phyloP scores from a whole-genome alignment of 1,284 basidiomycete genomes.

The Irpex sp. region DNA sequence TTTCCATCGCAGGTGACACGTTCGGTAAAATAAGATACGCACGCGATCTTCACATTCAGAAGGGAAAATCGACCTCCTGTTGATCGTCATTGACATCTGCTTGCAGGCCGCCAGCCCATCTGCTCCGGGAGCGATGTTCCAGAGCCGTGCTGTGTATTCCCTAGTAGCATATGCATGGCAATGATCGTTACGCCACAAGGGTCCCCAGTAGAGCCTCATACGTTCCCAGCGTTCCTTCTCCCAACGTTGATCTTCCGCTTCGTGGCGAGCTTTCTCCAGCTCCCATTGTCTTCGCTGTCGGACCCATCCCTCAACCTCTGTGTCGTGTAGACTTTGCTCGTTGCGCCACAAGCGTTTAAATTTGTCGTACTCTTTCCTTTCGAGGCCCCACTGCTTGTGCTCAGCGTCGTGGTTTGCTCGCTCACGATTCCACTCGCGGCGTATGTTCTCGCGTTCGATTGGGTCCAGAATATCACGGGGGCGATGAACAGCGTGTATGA shows the following conservation, averaged over 20 bases:
- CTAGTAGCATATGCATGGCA: slow-evolving; percentile 3
- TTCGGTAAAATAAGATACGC: neutral
- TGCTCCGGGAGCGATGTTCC: neutral
- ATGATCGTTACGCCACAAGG: neutral
- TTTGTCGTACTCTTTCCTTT: neutral
- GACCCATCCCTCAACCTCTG: slow-evolving; percentile 8
- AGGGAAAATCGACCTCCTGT: neutral
- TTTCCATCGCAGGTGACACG: neutral
- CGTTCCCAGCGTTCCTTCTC: slow-evolving; percentile 13
- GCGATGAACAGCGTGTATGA: neutral
- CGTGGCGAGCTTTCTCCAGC: slow-evolving; percentile 4
- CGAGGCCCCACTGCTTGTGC: neutral
- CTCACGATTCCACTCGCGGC: slow-evolving; percentile 1
- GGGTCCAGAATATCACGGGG: slow-evolving; percentile 4
- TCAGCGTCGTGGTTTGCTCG: neutral
- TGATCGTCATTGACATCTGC: neutral
- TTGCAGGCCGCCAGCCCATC: slow-evolving; percentile 2
- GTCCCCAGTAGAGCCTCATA: neutral
- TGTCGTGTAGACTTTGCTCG: neutral
- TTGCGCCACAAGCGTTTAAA: neutral
- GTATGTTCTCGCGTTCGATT: neutral
- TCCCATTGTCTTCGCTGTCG: slow-evolving; percentile 5
- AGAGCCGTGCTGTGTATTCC: neutral
- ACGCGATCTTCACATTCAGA: slow-evolving; percentile 1
- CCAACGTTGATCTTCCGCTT: slow-evolving; percentile 11